A percentile compares a stretch with the other conserved stretches of the same genome.
Conservation (phyloP, 176 grass and related monocot species). For the Leersia perrieri region DNA sequence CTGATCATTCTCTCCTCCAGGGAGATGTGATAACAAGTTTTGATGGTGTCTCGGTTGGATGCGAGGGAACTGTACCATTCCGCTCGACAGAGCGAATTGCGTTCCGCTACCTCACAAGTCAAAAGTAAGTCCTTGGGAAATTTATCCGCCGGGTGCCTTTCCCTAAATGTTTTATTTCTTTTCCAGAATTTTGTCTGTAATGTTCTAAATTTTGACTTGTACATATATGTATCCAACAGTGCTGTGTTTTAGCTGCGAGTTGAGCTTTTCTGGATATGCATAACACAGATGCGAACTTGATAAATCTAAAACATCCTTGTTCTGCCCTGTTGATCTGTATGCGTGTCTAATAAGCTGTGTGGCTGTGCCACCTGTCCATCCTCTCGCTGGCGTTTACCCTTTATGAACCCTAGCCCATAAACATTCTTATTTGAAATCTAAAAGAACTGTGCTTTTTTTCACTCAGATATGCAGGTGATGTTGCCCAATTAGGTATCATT, state of each 20-base stretch:
- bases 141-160: not conserved
- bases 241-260: not conserved
- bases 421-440: constrained; percentile 5
- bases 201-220: not conserved
- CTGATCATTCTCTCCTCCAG: constrained; percentile 49
- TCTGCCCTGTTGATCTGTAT: constrained; percentile 20
- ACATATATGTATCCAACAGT: not conserved
- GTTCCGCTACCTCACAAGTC: constrained; percentile 95
- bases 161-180: not conserved
- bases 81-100: constrained; percentile 89
- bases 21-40: constrained; percentile 98
- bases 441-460: constrained; percentile 7
- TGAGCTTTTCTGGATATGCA: not conserved
- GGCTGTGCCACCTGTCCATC: not conserved
- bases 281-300: constrained; percentile 11
- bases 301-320: constrained; percentile 9
- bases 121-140: constrained; percentile 67
- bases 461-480: constrained; percentile 89
- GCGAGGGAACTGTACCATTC: constrained; percentile 95
- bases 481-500: constrained; percentile 87
- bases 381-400: not conserved
- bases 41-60: constrained; percentile 75
- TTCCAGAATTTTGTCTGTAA: not conserved
- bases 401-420: not conserved
- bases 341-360: not conserved